Conservation (phyloP, 129 eudicot genomes). For the Mikania micrantha region DNA sequence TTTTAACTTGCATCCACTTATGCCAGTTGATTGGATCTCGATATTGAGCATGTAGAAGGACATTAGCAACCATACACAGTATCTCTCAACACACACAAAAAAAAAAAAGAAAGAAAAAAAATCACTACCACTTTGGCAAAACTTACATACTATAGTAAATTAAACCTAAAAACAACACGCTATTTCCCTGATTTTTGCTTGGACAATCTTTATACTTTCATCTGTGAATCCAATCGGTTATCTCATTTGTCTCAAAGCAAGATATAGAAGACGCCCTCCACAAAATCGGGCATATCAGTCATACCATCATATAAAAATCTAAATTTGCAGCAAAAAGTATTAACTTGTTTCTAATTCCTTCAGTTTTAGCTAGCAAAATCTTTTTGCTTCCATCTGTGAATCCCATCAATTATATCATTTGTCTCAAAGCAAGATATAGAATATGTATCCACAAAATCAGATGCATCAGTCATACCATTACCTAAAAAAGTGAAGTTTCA, state of each 20-base stretch:
- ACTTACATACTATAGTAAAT: not conserved
- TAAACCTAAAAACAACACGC: slow-evolving; percentile 6
- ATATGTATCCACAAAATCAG: too few relatives aligned
- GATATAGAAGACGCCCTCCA: not conserved
- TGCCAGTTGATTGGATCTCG: not conserved
- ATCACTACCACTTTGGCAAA: not conserved
- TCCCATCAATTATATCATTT: too few relatives aligned
- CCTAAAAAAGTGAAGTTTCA: too few relatives aligned
- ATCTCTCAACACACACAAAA: not conserved
- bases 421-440: too few relatives aligned
- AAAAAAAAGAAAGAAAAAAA: not conserved
- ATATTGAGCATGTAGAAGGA: not conserved
- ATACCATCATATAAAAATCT: slow-evolving; percentile 4
- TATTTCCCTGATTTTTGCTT: not conserved
- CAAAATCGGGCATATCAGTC: not conserved
- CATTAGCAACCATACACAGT: too few relatives aligned
- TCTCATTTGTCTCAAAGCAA: not conserved
- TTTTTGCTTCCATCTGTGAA: too few relatives aligned
- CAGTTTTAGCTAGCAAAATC: too few relatives aligned
- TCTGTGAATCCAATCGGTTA: not conserved
- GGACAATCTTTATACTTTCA: not conserved
- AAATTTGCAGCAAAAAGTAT: not conserved
- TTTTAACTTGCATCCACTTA: not conserved
- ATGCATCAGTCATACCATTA: too few relatives aligned
- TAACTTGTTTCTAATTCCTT: not conserved